Evolutionary conservation across 208 protist species (phyloP), one percentile per base, ranked within the genome.

Genomic region (Leishmania amazonensis): DNA sequence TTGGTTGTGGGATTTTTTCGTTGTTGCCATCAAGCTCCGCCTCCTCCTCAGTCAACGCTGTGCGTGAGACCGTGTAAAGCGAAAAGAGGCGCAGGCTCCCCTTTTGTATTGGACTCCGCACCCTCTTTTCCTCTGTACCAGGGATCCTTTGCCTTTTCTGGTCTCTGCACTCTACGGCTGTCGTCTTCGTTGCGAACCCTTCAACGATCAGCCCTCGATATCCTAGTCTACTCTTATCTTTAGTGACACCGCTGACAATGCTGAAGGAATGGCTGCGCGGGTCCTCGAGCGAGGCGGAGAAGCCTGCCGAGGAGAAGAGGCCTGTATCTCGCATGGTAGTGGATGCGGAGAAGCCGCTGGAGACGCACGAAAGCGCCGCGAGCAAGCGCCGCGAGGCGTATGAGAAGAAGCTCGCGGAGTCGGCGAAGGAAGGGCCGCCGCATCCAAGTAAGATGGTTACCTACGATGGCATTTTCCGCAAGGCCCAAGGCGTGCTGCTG

Each of bases 201-300:
- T 74, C 45, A 51, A 45, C 45, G 70, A 51, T 74, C 24, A 4
- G 11, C n/a, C n/a, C 45, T 31, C 45, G 28, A 38, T 53, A 47
- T 54, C 45, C 24, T 53, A 47, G 70, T 11, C 45, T 21, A 54
- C 9, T 21, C 49, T 72, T 13, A 5, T 72, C 7, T 73, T 42
- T 74, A 74, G 70, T 74, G 6, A 28, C 70, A 38, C 28, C n/a
- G 31, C 47, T 13, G 57, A 47, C 35, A 62, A 97, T 97, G 94
- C 89, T 97, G 88, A 91, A 88, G 83, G 91, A 96, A 75, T 97
- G 91, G 91, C 82, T 97, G 75, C 89, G 92, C 53, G 92, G 91
- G 2, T 89, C 88, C 3, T 87, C 86, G 17, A 71, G 42, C 49
- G 75, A 80, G 68, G 51, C 79, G 19, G 85, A 93, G 77, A 81